Base-by-base conservation (phyloP, 139 green algal species). In the Coccomyxa sp. region DNA sequence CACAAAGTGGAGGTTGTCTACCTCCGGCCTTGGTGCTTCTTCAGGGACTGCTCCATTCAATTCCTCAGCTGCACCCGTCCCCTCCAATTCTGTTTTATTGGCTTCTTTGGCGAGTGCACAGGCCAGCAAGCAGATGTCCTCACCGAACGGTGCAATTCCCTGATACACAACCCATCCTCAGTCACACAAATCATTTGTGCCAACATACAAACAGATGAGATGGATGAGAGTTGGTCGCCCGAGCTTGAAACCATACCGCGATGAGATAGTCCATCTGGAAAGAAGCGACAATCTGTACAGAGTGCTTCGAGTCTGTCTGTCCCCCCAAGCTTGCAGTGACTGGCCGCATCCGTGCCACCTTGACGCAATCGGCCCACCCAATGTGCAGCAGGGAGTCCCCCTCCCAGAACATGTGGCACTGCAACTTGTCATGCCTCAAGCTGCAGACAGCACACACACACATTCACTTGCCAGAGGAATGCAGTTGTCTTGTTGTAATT, bases 291-390 rank as follows among this genome's bases (percentile, higher is more conserved):
- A 94, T 85, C 59, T 91, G 84, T 27, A 95, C 78, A 60, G 58
- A 81, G 17, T 59, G 58, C 31, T 67, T 16, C 0, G 71, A n/a
- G 23, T 84, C 82, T 31, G 51, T 17, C 58, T 81, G 71, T 81
- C 32, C 68, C 14, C 59, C 76, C 76, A 0, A 25, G n/a, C 1
- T n/a, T 25, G 14, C 71, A 18, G 27, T 15, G 71, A 1, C 27
- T 15, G 71, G 71, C 71, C 25, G 27, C 71, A 77, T 3, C 23
- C 71, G 71, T n/a, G 27, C 71, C 77, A 95, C 89, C 87, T 91
- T 92, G 27, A 98, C 85, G 78, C 78, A 89, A 79, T 92, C 88
- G 9, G 82, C 88, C 94, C 95, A 98, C 10, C 86, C 90, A 0
- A 95, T 88, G 84, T 95, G 90, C 67, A 98, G 88, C 45, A 89